Evolutionary conservation across 2,329 filamentous ascomycete genomes (phyloP).

Genomic region (Talaromyces sp.): DNA sequence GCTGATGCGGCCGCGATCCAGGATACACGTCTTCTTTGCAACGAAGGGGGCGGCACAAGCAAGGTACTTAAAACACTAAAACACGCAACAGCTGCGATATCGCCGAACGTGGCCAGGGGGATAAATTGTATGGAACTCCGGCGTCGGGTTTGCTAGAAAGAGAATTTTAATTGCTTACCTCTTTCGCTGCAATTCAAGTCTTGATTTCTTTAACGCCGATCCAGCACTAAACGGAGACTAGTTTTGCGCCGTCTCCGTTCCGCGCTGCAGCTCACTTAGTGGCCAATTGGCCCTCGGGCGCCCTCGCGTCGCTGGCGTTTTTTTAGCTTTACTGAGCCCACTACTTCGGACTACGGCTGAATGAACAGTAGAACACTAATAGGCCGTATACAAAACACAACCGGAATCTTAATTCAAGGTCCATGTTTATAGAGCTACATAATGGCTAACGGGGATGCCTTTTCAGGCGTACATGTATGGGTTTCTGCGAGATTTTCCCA

Average conservation of each 20-base stretch:
- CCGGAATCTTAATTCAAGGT: too few relatives aligned
- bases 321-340: too few relatives aligned
- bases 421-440: too few relatives aligned
- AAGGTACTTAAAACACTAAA: not conserved
- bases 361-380: too few relatives aligned
- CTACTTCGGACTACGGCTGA: too few relatives aligned
- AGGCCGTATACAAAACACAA: too few relatives aligned
- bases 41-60: not conserved
- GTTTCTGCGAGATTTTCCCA: too few relatives aligned
- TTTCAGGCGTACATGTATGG: too few relatives aligned
- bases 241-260: not conserved
- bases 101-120: too few relatives aligned
- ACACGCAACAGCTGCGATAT: not conserved
- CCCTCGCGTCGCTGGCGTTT: not conserved
- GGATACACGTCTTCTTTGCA: not conserved
- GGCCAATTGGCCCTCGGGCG: not conserved
- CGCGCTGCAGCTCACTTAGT: not conserved
- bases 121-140: not conserved
- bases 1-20: not conserved
- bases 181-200: not conserved
- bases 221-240: not conserved
- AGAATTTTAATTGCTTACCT: not conserved
- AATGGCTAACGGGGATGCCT: too few relatives aligned
- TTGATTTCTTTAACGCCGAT: not conserved
- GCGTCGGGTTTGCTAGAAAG: not conserved